Base-by-base conservation (phyloP, 2,329 filamentous ascomycete species). In the Cladophialophora chaetospira region DNA sequence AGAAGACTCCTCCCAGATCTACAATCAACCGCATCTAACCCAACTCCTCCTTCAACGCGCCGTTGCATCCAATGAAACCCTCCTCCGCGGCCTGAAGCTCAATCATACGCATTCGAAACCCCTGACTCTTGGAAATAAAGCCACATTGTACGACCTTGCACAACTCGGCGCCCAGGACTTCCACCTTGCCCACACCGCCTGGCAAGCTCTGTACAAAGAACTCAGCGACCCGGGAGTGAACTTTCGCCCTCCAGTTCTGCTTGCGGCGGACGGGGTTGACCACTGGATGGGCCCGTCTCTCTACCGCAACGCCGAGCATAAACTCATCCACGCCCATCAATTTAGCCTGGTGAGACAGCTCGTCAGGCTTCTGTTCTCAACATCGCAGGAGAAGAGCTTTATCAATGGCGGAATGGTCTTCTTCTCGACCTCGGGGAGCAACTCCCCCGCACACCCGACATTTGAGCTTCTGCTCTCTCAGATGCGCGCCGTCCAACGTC, bases 281-380 rank as follows among this genome's bases (percentile, higher is more conserved):
- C 89, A 94, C 76, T 83, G 91, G 73, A 96, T 96, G 89, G 82
- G 81, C 64, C 70, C 85, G 33, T 90, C 87, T 61, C 84, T 82
- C 42, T 99, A 97, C 78, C 83, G 87, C 63, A 83, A 83, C 61
- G 78, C 87, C 1, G 78, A 88, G 21, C 88, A 84, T 66, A 82
- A 89, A 61, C 79, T 79, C 11, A 88, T 99, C 62, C 94, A 99
- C 77, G 82, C 91, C 25, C 90, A 96, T 73, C 88, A 97, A 68
- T 81, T 99, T 26, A 79, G 83, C 21, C 79, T 97, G 19, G 79
- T 96, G 50, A 81, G 85, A 54, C 82, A 88, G 64, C 96, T 96
- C 72, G 73, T 88, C 58, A 84, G 88, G 49, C 82, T 88, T 55
- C 80, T 97, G 25, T 82, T 82, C 25, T 87, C 88, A 56, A 64